Evolutionary conservation across 2,329 filamentous ascomycete genomes (phyloP).

Genomic region (Scytalidium sp.): DNA sequence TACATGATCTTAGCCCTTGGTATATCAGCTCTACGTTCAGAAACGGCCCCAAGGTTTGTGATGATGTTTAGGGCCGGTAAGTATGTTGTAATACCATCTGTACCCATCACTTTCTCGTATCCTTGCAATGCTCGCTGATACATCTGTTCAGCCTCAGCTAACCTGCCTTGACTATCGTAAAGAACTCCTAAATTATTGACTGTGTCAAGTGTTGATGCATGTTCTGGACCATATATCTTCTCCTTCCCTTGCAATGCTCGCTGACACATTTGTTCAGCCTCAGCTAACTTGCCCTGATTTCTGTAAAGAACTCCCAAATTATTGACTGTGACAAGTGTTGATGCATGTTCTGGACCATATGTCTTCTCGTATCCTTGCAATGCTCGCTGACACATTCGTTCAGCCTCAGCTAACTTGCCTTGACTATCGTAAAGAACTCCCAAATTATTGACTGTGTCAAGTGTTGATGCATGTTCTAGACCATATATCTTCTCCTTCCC

Average conservation of each 20-base stretch:
- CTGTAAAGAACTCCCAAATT: slow-evolving; percentile 28
- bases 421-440: slow-evolving; percentile 23
- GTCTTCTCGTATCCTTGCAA: slow-evolving; percentile 6
- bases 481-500: slow-evolving; percentile 5
- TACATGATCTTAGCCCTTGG: slow-evolving; percentile 19
- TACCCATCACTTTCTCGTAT: no score
- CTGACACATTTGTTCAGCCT: slow-evolving; percentile 27
- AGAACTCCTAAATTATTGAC: slow-evolving; percentile 1
- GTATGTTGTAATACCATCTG: no score
- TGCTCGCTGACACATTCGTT: slow-evolving; percentile 24
- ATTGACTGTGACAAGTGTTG: slow-evolving; percentile 14
- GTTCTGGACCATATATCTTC: slow-evolving; percentile 5
- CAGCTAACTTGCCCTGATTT: slow-evolving; percentile 17
- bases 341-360: slow-evolving; percentile 5
- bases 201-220: slow-evolving; percentile 5
- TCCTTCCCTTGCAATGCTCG: slow-evolving; percentile 12
- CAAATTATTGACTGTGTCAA: slow-evolving; percentile 9
- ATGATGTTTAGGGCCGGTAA: no score
- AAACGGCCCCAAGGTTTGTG: no score
- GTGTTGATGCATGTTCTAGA: slow-evolving; percentile 3
- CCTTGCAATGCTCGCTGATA: slow-evolving; percentile 1
- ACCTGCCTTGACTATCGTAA: slow-evolving; percentile 1
- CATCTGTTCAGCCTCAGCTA: slow-evolving; percentile 1
- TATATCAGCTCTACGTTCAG: no score
- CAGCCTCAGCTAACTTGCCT: slow-evolving; percentile 22